Evolutionary conservation across 1,284 basidiomycete genomes (phyloP), one percentile per base, ranked within the genome.

Genomic region (Cutaneotrichosporon cavernicola): DNA sequence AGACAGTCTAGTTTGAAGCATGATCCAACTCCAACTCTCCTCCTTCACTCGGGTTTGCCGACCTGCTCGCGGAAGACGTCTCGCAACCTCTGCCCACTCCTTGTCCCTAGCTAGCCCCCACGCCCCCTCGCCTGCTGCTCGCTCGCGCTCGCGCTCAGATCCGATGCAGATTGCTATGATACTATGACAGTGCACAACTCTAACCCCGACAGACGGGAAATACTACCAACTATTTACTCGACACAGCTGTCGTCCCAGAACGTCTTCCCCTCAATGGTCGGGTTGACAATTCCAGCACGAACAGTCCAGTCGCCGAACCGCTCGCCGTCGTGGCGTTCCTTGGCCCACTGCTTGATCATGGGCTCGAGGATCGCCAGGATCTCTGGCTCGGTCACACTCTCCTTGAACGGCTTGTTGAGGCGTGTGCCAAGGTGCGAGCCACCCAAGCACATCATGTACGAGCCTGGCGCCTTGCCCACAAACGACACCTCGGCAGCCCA

Each of bases 401-500:
- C 93, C 88, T 80, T 63, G 75, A 74, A 78, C 49, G 77, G 71
- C 83, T 97, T 98, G 84, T 94, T 95, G 70, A 97, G 83, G 38
- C 97, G 86, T 76, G 96, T 89, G 55, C 96, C 97, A 70, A 92
- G 85, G 83, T 93, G 96, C 9, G 92, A 93, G 66, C 96, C 97
- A 63, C 97, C 96, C 30, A 99, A 88, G 52, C 98, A 86, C 95
- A 99, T 97, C 74, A 90, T 80, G 79, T 99, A 99, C 50, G 88
- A 87, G 21, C 93, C 95, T 1, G 90, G 92, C 0, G 96, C 95
- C 82, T 98, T 99, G 59, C 96, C 96, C 56, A 99, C 89, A 73
- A 99, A 97, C 0, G 92, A 95, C 46, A 98, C 86, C 84, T 99
- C 95, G 84, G 90, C 96, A 62, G 96, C 83, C 82, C 96, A 98